A percentile compares a stretch with the other conserved stretches of the same genome.
Conservation (phyloP, 352 stramenopile species). For the Globisporangium iwayamae region DNA sequence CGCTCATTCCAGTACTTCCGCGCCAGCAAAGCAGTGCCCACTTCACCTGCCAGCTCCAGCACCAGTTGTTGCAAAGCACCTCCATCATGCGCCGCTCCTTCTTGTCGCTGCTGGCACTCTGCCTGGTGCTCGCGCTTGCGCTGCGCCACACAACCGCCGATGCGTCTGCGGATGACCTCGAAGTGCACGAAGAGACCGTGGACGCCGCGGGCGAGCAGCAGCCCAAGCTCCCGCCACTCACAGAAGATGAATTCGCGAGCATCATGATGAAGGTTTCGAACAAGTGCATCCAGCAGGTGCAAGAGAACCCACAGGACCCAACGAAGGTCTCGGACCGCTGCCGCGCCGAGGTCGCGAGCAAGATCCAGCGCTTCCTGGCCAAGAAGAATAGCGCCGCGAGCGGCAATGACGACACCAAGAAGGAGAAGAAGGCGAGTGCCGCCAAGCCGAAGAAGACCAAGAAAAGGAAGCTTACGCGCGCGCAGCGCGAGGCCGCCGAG, state of each 20-base stretch:
- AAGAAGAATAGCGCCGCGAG: constrained; percentile 32
- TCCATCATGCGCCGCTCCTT: constrained; percentile 39
- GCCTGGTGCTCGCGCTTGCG: constrained; percentile 28
- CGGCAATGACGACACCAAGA: constrained; percentile 22
- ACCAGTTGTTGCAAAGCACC: not conserved
- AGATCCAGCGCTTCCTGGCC: constrained; percentile 62
- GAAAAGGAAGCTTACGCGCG: constrained; percentile 64
- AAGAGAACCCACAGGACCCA: constrained; percentile 62
- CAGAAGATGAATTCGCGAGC: constrained; percentile 54
- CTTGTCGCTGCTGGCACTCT: constrained; percentile 46
- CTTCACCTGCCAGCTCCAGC: not conserved
- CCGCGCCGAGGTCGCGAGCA: constrained; percentile 44
- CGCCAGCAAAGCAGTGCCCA: not conserved
- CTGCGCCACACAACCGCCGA: constrained; percentile 24
- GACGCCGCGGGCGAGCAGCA: constrained; percentile 27
- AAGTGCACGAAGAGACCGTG: constrained; percentile 44
- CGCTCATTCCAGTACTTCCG: not conserved
- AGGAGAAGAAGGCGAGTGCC: constrained; percentile 24
- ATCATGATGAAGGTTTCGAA: constrained; percentile 74
- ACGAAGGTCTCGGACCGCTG: constrained; percentile 66
- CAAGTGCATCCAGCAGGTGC: constrained; percentile 69
- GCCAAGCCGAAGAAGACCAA: constrained; percentile 45
- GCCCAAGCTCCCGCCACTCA: constrained; percentile 41
- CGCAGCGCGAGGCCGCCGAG: constrained; percentile 44
- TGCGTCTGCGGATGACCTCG: constrained; percentile 10